Evolutionary conservation across 2,329 filamentous ascomycete genomes (phyloP).

Genomic region (Colletotrichum viniferum): DNA sequence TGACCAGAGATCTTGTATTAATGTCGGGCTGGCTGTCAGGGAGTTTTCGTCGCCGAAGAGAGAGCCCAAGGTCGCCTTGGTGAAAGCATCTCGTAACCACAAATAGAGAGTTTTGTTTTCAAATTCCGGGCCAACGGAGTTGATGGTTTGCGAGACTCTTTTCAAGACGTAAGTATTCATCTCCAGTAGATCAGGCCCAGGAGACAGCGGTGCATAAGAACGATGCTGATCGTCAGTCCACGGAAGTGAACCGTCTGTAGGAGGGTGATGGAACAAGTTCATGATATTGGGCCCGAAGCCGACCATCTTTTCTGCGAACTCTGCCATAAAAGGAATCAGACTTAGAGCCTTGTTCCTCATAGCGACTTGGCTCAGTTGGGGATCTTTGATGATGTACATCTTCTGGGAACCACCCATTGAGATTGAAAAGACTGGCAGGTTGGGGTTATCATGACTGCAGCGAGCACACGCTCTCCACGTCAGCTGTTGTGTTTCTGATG

Average conservation of each 20-base stretch:
- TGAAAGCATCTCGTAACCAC: constrained; percentile 43
- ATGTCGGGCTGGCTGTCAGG: constrained; percentile 29
- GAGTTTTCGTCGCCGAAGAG: constrained; percentile 51
- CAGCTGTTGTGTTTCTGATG: background rate
- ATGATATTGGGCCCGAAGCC: constrained; percentile 40
- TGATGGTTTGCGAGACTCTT: constrained; percentile 33
- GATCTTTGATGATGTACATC: background rate
- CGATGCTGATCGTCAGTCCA: constrained; percentile 1
- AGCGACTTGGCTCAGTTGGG: background rate
- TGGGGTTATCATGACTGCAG: background rate
- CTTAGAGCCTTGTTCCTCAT: constrained; percentile 30
- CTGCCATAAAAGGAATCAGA: constrained; percentile 46
- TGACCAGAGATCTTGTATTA: constrained; percentile 1
- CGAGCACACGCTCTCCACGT: background rate
- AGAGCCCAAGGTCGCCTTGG: constrained; percentile 38
- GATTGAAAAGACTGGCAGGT: background rate
- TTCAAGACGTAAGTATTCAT: constrained; percentile 32
- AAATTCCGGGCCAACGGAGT: constrained; percentile 18
- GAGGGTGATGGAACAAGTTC: constrained; percentile 35
- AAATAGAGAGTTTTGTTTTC: constrained; percentile 26
- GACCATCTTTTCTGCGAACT: constrained; percentile 40
- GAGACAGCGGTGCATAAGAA: background rate
- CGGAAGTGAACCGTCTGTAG: constrained; percentile 35
- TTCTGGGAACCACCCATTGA: background rate
- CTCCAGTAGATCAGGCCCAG: background rate